Base-by-base conservation (phyloP, 148 eudicot species). In the Pouteria glomerata region DNA sequence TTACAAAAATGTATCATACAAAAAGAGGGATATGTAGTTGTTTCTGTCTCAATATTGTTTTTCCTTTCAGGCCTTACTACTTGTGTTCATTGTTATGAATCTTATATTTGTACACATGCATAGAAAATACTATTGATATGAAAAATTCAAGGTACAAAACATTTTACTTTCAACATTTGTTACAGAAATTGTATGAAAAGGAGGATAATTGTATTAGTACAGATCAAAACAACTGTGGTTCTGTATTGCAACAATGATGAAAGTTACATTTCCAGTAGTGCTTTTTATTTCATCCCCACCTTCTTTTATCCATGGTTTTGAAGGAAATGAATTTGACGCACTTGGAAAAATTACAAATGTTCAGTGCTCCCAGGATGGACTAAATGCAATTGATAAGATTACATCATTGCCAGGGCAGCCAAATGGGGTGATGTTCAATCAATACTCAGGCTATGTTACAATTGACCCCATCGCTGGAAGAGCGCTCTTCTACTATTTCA, bases 381-480 rank as follows among this genome's bases (percentile, higher is more conserved):
- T 66, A 57, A 68, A 27, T 30, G 26, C 37, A 31, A 57, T 56
- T 8, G 76, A 73, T 37, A 78, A 73, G 73, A 61, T 78, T 39
- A 18, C 18, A 1, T 26, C 48, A 18, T 55, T 78, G 26, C 81
- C 81, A 0, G 81, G 81, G 21, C 81, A 78, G 42, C 81, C 81
- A 1, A 15, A 74, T 1, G 78, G 77, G 6, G 77, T 78, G 55
- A 45, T 69, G 31, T 68, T 78, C 7, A 1, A 60, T 61, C 81
- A 74, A 42, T 78, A 74, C 62, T 63, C 41, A 0, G 81, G 81
- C 2, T 78, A 78, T 63, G 74, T 73, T 0, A 69, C 73, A 0
- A 77, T 74, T 11, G 65, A 78, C 57, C 23, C 29, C 6, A 44
- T 11, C 21, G 81, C 77, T 0, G 77, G 77, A 7, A 73, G 68